Conservation (phyloP, 2,329 filamentous ascomycete species). For the Lasiodiplodia gonubiensis region DNA sequence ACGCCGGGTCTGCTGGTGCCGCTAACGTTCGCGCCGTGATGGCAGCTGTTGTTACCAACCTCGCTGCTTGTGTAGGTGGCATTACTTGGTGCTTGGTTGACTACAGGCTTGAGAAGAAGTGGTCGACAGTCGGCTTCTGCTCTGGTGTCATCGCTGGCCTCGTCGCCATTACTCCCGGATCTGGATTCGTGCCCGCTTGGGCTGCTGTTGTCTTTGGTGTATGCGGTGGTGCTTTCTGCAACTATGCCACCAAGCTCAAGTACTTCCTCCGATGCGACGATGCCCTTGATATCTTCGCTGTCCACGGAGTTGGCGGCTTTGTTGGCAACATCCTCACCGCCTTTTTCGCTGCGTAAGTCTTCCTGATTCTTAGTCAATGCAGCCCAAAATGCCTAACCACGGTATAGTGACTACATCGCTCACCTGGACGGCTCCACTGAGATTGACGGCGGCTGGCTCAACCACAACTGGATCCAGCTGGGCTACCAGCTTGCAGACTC, state of each 20-base stretch:
- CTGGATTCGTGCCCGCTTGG: slow-evolving; percentile 85
- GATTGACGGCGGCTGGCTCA: slow-evolving; percentile 81
- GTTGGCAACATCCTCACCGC: slow-evolving; percentile 80
- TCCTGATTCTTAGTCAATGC: neutral
- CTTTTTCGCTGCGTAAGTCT: slow-evolving; percentile 75
- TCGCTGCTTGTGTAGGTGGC: slow-evolving; percentile 82
- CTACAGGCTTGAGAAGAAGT: slow-evolving; percentile 87
- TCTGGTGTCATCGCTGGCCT: slow-evolving; percentile 87
- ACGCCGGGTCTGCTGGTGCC: slow-evolving; percentile 79
- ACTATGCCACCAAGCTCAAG: slow-evolving; percentile 91
- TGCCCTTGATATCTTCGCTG: slow-evolving; percentile 86
- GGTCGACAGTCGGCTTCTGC: slow-evolving; percentile 92
- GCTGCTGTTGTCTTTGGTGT: slow-evolving; percentile 80
- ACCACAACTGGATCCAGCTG: slow-evolving; percentile 82
- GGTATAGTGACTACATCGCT: slow-evolving; percentile 74
- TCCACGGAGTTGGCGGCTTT: slow-evolving; percentile 78
- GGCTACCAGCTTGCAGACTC: slow-evolving; percentile 86
- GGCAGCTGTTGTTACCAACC: slow-evolving; percentile 84
- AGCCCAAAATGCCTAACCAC: neutral
- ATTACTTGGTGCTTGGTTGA: slow-evolving; percentile 90
- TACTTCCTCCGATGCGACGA: slow-evolving; percentile 82
- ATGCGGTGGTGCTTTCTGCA: slow-evolving; percentile 77
- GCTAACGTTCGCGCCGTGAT: slow-evolving; percentile 86
- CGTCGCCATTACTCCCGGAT: slow-evolving; percentile 86
- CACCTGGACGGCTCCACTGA: slow-evolving; percentile 72